Conservation (phyloP, 2,329 filamentous ascomycete species). For the Fusarium longipes region DNA sequence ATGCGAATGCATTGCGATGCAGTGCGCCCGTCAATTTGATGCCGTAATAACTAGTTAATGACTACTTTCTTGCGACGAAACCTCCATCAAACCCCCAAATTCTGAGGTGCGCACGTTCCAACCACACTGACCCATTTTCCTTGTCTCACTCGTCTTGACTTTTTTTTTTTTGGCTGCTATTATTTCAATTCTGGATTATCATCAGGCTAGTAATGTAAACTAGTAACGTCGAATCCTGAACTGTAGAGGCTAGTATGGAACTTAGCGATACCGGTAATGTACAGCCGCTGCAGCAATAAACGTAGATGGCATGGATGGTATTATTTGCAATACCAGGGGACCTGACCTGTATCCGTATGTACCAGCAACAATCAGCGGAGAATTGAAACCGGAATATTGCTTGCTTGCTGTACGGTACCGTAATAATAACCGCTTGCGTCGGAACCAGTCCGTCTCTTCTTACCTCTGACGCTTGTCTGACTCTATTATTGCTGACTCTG, state of each 20-base stretch:
- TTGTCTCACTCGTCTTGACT: background rate
- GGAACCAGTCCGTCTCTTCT: background rate
- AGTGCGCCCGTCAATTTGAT: background rate
- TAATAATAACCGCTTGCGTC: background rate
- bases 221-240: conserved; percentile 5
- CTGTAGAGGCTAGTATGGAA: conserved; percentile 1
- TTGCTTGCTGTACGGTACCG: background rate
- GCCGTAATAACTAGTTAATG: background rate
- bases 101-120: conserved; percentile 3
- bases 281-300: background rate
- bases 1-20: background rate
- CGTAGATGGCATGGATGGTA: background rate
- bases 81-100: conserved; percentile 6
- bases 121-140: background rate
- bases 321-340: background rate
- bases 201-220: background rate
- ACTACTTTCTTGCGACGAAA: conserved; percentile 9
- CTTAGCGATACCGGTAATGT: background rate
- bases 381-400: background rate
- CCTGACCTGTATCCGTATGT: too few relatives aligned
- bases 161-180: too few relatives aligned
- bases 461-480: conserved; percentile 30
- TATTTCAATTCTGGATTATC: background rate
- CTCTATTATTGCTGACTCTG: background rate
- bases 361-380: background rate